Percentiles rank a stretch among this genome's conserved stretches.
phyloP scores from a whole-genome alignment of 495 filamentous ascomycete genomes.

The Penicillium bialowiezense region DNA sequence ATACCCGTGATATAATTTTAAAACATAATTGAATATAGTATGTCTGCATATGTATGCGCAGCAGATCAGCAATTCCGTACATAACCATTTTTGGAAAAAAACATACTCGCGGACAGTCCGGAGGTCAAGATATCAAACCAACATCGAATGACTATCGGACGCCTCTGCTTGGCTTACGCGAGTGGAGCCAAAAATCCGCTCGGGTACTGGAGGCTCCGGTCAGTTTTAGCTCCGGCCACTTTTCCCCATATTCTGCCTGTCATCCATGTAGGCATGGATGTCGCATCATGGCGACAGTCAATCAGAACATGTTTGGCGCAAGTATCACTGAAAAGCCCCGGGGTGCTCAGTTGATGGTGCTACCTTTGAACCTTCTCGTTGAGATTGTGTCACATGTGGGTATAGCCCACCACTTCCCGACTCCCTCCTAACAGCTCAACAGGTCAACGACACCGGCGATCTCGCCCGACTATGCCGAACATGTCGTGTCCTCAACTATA shows the following conservation, averaged over 20 bases:
- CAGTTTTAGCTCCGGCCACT: background rate
- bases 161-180: conserved; percentile 1
- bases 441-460: conserved; percentile 56
- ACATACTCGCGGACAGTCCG: too few relatives aligned
- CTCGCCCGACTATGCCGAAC: conserved; percentile 57
- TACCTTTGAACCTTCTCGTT: conserved; percentile 58
- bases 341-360: conserved; percentile 37
- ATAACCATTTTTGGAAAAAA: too few relatives aligned
- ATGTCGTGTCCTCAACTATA: conserved; percentile 63
- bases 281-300: conserved; percentile 47
- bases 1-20: conserved; percentile 6
- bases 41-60: too few relatives aligned
- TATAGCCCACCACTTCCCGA: conserved; percentile 5
- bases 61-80: too few relatives aligned
- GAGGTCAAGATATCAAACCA: too few relatives aligned
- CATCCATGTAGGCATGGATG: conserved; percentile 24
- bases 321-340: conserved; percentile 34
- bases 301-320: conserved; percentile 48
- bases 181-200: conserved; percentile 13
- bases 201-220: conserved; percentile 26
- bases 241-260: conserved; percentile 15
- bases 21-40: background rate
- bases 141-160: background rate
- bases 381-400: conserved; percentile 54
- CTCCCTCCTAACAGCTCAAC: conserved; percentile 10